A percentile compares a stretch with the other conserved stretches of the same genome.
phyloP scores from a whole-genome alignment of 2,329 filamentous ascomycete genomes.

The Claviceps humidiphila region DNA sequence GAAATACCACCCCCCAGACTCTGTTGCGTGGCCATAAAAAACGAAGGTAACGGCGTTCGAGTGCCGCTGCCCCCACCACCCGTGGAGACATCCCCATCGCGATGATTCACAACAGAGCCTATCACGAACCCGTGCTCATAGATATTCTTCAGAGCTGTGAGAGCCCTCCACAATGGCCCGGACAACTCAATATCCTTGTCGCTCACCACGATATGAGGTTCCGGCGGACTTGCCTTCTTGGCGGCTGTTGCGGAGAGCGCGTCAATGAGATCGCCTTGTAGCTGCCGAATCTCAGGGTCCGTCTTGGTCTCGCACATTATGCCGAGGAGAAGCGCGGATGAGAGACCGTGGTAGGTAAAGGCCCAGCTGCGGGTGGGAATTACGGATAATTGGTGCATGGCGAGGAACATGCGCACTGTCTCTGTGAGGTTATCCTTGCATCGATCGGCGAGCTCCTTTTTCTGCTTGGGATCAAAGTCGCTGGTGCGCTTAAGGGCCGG shows the following conservation, averaged over 20 bases:
- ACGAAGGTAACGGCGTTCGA: conserved; percentile 26
- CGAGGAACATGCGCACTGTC: conserved; percentile 54
- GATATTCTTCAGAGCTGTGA: conserved; percentile 50
- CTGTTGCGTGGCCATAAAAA: conserved; percentile 11
- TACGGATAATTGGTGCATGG: conserved; percentile 54
- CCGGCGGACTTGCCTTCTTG: conserved; percentile 43
- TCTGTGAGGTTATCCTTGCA: conserved; percentile 51
- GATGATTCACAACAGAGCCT: conserved; percentile 31
- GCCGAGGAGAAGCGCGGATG: conserved; percentile 49
- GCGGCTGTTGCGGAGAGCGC: conserved; percentile 51
- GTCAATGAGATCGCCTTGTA: conserved; percentile 51
- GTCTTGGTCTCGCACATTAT: conserved; percentile 50
- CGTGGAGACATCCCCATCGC: conserved; percentile 33
- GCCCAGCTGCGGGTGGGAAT: conserved; percentile 56
- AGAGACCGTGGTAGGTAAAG: conserved; percentile 54
- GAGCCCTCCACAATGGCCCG: conserved; percentile 45
- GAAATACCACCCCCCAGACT: conserved; percentile 10
- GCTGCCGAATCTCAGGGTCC: conserved; percentile 47
- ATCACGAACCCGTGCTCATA: conserved; percentile 51
- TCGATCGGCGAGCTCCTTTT: conserved; percentile 39
- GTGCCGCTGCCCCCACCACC: conserved; percentile 27
- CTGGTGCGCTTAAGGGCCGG: conserved; percentile 45
- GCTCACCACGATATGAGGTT: conserved; percentile 38
- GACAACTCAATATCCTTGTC: conserved; percentile 50
- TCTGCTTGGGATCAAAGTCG: conserved; percentile 37